Evolutionary conservation across 2,329 filamentous ascomycete genomes (phyloP).

Genomic region (Aspergillus felis): DNA sequence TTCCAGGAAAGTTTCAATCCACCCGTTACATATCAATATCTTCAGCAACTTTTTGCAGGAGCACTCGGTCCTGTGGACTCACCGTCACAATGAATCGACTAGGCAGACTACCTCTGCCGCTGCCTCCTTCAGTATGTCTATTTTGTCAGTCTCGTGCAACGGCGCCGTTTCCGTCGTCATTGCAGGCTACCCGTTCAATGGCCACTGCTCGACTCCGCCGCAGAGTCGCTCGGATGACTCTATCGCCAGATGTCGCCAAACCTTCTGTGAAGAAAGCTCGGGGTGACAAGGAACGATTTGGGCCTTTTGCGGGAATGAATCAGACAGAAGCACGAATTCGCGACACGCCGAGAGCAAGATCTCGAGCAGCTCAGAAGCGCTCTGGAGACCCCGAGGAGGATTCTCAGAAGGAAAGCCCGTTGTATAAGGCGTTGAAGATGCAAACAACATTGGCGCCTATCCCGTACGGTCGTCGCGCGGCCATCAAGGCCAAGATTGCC

Average conservation of each 20-base stretch:
- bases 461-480: constrained; percentile 65
- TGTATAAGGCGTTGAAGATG: constrained; percentile 89
- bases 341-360: constrained; percentile 33
- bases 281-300: constrained; percentile 41
- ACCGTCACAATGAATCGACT: constrained; percentile 14
- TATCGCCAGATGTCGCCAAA: constrained; percentile 32
- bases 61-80: neutral
- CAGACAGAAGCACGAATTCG: constrained; percentile 46
- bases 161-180: constrained; percentile 17
- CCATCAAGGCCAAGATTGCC: constrained; percentile 58
- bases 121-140: constrained; percentile 29
- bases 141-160: constrained; percentile 28
- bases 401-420: constrained; percentile 44
- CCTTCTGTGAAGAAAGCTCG: constrained; percentile 33
- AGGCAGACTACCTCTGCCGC: constrained; percentile 27
- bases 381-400: constrained; percentile 32
- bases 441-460: constrained; percentile 73
- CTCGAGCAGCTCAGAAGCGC: constrained; percentile 42
- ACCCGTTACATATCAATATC: neutral
- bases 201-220: constrained; percentile 29
- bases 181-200: constrained; percentile 30
- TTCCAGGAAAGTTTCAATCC: neutral
- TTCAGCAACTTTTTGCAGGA: neutral
- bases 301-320: constrained; percentile 60
- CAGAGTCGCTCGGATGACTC: constrained; percentile 35